Conservation (phyloP, 495 filamentous ascomycete species). For the Penicillium canescens region DNA sequence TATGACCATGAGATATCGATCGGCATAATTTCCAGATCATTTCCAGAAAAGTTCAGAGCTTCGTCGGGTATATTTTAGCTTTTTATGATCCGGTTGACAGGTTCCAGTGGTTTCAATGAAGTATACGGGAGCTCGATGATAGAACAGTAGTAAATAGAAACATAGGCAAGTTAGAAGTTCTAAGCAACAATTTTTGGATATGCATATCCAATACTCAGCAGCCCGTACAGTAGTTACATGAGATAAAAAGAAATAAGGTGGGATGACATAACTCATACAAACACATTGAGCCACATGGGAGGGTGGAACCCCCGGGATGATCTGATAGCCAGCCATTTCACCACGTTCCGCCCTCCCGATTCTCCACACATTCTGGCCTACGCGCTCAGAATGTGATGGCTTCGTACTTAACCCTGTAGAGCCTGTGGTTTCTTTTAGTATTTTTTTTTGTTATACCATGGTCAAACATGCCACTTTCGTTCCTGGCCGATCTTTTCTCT, state of each 20-base stretch:
- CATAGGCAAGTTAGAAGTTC: no score
- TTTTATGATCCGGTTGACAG: neutral
- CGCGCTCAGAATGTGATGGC: neutral
- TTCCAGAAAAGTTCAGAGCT: neutral
- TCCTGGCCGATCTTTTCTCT: slow-evolving; percentile 19
- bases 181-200: no score
- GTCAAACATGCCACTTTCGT: slow-evolving; percentile 7
- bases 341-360: slow-evolving; percentile 29
- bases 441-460: neutral
- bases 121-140: neutral
- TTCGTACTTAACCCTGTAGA: neutral
- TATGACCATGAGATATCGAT: slow-evolving; percentile 3
- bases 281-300: slow-evolving; percentile 21
- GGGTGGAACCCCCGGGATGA: slow-evolving; percentile 14
- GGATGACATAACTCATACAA: no score
- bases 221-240: no score
- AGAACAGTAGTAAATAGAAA: no score
- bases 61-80: neutral
- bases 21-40: neutral
- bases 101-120: neutral
- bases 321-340: slow-evolving; percentile 36
- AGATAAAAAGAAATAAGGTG: no score
- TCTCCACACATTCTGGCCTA: slow-evolving; percentile 15
- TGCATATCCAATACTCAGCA: no score
- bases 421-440: neutral